These are phyloP conservation scores for Coemansia sp. DNA, from an alignment of 192 early-diverging fungal species.

Conservation along the genomic window DNA sequence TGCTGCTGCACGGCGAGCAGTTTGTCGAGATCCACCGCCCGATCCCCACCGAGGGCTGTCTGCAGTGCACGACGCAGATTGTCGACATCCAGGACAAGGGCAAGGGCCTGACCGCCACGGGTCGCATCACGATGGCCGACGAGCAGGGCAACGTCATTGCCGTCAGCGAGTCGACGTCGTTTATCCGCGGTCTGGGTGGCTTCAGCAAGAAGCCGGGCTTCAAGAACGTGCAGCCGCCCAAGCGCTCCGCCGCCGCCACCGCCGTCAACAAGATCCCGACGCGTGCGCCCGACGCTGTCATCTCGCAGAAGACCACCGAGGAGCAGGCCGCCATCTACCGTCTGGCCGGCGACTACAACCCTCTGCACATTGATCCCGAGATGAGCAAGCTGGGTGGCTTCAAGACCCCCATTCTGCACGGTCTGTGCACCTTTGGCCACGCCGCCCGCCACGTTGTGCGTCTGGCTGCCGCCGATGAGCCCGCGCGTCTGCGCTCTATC, in stretches of 20 bases:
- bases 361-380: constrained; percentile 94
- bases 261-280: constrained; percentile 76
- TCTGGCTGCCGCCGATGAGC: constrained; percentile 66
- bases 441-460: constrained; percentile 87
- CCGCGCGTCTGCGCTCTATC: constrained; percentile 67
- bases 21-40: constrained; percentile 84
- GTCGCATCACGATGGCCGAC: constrained; percentile 81
- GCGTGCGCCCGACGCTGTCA: constrained; percentile 79
- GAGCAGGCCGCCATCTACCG: constrained; percentile 96
- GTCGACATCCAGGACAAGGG: constrained; percentile 98
- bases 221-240: constrained; percentile 19
- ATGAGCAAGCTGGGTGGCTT: constrained; percentile 95
- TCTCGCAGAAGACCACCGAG: constrained; percentile 81
- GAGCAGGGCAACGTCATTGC: constrained; percentile 68
- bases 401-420: constrained; percentile 95
- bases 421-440: constrained; percentile 90
- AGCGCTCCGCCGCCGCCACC: constrained; percentile 68
- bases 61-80: constrained; percentile 71
- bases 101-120: constrained; percentile 79
- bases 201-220: constrained; percentile 79
- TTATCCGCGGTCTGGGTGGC: constrained; percentile 89
- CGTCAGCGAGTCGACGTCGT: constrained; percentile 87
- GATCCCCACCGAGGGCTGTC: constrained; percentile 77
- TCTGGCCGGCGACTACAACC: constrained; percentile 93
- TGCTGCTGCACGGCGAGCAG: constrained; percentile 99